Base-by-base conservation (phyloP, 768 basidiomycete genomes). In the Brasilioporus rufonigricans region DNA sequence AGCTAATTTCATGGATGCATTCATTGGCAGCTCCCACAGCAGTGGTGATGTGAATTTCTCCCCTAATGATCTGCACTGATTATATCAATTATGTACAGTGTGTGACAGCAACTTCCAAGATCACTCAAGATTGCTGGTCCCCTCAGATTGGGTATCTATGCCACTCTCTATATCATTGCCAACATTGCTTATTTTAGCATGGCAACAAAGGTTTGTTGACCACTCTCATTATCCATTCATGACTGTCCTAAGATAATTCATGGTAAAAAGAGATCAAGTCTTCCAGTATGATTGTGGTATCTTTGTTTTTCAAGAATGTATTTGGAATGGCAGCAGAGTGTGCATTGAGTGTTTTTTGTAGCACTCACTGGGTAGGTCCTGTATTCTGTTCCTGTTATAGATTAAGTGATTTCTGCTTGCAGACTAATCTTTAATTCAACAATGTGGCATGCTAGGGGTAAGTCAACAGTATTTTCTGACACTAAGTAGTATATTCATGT, bases 71-170 rank as follows among this genome's bases (percentile, higher is more conserved):
- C 18, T 43, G 0, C 10, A 2, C 23, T 12, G 13, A n/a, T 13
- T 40, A 6, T 12, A 29, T 52, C 18, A 44, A 39, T 16, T 2
- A 26, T 12, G 38, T 8, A n/a, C 48, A 83, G 82, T 85, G 83
- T 52, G 83, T 81, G 1, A 81, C 82, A 0, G 83, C 81, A 3
- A 82, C 76, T 1, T 82, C 81, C 76, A 83, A 84, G 56, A 80
- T 85, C 84, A 8, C 76, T 86, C 48, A 82, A 81, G 65, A 82
- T 84, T 26, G 82, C 83, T 0, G 83, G 80, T 2, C 82, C 82
- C 0, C 78, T 84, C 19, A 82, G 81, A 1, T 66, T 84, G 18
- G 74, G 77, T 2, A 79, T 84, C 19, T 82, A 80, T 29, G 75
- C 80, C 0, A 59, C 72, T 1, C 65, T 84, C 2, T 84, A 85